phyloP scores from a whole-genome alignment of 2,329 filamentous ascomycete species.

The Dothistroma pini region DNA sequence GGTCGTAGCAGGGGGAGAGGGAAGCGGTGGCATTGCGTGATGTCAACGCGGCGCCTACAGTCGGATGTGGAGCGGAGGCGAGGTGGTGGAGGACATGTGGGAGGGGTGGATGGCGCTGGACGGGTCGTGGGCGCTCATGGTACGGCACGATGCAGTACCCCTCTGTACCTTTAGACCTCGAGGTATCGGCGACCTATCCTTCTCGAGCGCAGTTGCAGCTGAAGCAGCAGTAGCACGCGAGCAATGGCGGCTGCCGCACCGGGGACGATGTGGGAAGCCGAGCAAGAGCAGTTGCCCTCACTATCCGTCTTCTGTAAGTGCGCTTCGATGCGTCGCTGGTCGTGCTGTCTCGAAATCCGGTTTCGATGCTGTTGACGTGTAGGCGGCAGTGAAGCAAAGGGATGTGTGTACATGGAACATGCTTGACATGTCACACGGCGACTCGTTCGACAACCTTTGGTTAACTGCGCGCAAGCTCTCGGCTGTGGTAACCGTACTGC shows the following conservation, averaged over 20 bases:
- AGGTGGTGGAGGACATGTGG: neutral
- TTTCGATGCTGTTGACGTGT: neutral
- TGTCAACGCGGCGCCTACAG: neutral
- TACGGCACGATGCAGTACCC: neutral
- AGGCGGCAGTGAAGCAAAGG: neutral
- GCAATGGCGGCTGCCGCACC: neutral
- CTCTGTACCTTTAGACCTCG: neutral
- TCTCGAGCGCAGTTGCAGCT: neutral
- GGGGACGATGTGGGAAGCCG: neutral
- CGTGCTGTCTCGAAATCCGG: neutral
- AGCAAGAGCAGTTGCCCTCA: neutral
- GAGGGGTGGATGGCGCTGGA: neutral
- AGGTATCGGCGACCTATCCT: neutral
- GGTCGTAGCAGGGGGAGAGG: slow-evolving; percentile 9
- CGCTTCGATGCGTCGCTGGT: neutral
- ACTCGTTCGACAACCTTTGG: neutral
- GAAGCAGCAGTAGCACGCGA: slow-evolving; percentile 2
- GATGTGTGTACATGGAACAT: neutral
- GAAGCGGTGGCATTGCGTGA: slow-evolving; percentile 10
- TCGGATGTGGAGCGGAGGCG: neutral
- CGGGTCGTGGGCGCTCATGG: slow-evolving; percentile 1
- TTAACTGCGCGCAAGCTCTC: no score
- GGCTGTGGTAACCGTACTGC: no score
- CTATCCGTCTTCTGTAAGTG: neutral
- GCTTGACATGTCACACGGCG: neutral